These are phyloP conservation scores for Psilocybe sp. DNA, from an alignment of 768 basidiomycete genomes.

Conservation along the genomic window DNA sequence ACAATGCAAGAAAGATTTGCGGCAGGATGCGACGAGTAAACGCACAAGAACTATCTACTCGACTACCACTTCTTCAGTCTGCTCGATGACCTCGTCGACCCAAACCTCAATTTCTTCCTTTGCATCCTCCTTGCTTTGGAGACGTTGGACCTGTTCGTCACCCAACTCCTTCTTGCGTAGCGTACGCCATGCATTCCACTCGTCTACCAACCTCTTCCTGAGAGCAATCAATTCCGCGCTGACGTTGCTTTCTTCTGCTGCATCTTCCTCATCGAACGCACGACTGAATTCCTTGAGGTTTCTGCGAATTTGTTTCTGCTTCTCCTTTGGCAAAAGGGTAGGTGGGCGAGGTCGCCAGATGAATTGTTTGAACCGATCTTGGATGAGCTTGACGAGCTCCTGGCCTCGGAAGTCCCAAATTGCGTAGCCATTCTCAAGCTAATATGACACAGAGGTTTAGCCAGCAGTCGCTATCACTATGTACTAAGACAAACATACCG, in stretches of 20 bases:
- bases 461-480: background rate
- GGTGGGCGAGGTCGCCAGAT: slow-evolving; percentile 97
- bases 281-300: slow-evolving; percentile 91
- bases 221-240: slow-evolving; percentile 90
- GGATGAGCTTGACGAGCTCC: slow-evolving; percentile 82
- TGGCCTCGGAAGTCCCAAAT: slow-evolving; percentile 99
- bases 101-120: slow-evolving; percentile 93
- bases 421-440: slow-evolving; percentile 96
- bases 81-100: slow-evolving; percentile 91
- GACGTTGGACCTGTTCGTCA: slow-evolving; percentile 47
- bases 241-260: slow-evolving; percentile 90
- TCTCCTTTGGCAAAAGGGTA: slow-evolving; percentile 81
- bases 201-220: slow-evolving; percentile 89
- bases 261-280: slow-evolving; percentile 94
- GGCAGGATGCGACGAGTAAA: too few relatives aligned
- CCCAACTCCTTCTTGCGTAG: slow-evolving; percentile 65
- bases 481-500: slow-evolving; percentile 44
- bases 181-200: slow-evolving; percentile 97
- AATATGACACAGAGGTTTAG: slow-evolving; percentile 1
- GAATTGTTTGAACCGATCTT: slow-evolving; percentile 98
- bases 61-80: slow-evolving; percentile 78
- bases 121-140: slow-evolving; percentile 40
- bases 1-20: too few relatives aligned
- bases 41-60: slow-evolving; percentile 30
- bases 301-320: slow-evolving; percentile 81